Percentiles rank a stretch among this genome's conserved stretches.
phyloP scores from a whole-genome alignment of 2,329 filamentous ascomycete species.

The Ophiostoma quercus region DNA sequence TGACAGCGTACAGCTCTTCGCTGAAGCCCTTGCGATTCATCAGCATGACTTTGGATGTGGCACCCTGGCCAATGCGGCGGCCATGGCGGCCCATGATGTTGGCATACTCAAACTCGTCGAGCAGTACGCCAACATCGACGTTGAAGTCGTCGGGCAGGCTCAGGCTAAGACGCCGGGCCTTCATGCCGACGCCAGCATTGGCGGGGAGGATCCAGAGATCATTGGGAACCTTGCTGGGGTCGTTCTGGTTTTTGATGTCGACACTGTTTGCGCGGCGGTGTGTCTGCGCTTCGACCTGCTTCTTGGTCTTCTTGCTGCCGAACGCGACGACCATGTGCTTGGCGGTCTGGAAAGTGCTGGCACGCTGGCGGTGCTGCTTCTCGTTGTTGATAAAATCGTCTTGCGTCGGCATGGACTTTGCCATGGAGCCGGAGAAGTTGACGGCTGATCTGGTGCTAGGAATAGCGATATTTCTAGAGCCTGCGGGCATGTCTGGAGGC shows the following conservation, averaged over 20 bases:
- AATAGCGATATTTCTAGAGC: slow-evolving; percentile 27
- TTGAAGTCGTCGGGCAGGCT: slow-evolving; percentile 69
- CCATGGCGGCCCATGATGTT: slow-evolving; percentile 67
- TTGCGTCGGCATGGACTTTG: slow-evolving; percentile 36
- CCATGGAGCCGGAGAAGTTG: slow-evolving; percentile 25
- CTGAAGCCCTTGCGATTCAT: slow-evolving; percentile 66
- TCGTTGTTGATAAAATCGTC: slow-evolving; percentile 43
- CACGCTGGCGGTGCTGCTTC: slow-evolving; percentile 44
- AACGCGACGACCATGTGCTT: slow-evolving; percentile 43
- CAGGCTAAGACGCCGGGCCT: slow-evolving; percentile 71
- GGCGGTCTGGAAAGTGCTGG: slow-evolving; percentile 39
- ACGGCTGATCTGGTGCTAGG: background rate
- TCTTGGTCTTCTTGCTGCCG: slow-evolving; percentile 26
- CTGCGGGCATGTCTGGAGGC: slow-evolving; percentile 38
- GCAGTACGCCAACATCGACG: slow-evolving; percentile 64
- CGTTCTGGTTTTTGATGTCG: slow-evolving; percentile 35
- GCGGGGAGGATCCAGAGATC: slow-evolving; percentile 56
- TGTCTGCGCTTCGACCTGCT: slow-evolving; percentile 23
- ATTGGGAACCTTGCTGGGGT: slow-evolving; percentile 31
- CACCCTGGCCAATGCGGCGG: slow-evolving; percentile 73
- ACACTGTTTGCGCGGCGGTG: slow-evolving; percentile 46
- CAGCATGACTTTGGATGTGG: slow-evolving; percentile 74
- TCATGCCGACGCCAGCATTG: slow-evolving; percentile 66
- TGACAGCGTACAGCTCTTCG: slow-evolving; percentile 71
- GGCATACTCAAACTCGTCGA: slow-evolving; percentile 63